These are phyloP conservation scores for Capillidium rhysosporum DNA, from an alignment of 371 early-diverging fungal species.

Conservation along the genomic window DNA sequence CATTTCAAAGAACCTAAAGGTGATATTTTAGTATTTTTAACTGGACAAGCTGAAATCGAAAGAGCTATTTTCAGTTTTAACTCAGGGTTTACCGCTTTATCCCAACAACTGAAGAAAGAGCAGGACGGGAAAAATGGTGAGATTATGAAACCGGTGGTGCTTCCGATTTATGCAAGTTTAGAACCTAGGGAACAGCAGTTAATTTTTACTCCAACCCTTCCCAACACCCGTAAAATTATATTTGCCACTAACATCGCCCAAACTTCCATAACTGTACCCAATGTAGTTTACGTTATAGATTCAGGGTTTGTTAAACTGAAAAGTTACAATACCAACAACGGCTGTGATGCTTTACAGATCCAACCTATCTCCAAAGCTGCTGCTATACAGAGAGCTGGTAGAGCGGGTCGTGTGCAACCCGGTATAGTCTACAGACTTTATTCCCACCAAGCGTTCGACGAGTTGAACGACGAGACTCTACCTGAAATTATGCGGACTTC, in stretches of 20 bases:
- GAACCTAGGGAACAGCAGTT: slow-evolving; percentile 75
- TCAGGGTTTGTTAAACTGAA: slow-evolving; percentile 84
- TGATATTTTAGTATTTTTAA: slow-evolving; percentile 74
- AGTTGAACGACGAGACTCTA: slow-evolving; percentile 61
- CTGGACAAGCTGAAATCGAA: slow-evolving; percentile 84
- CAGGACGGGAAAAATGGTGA: slow-evolving; percentile 21
- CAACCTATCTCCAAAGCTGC: slow-evolving; percentile 77
- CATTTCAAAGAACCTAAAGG: slow-evolving; percentile 47
- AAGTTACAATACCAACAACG: slow-evolving; percentile 49
- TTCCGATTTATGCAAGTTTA: slow-evolving; percentile 78
- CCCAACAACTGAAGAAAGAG: slow-evolving; percentile 16
- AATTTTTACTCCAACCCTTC: slow-evolving; percentile 76
- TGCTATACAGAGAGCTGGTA: slow-evolving; percentile 92
- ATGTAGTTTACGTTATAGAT: slow-evolving; percentile 83
- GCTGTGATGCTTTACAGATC: slow-evolving; percentile 66
- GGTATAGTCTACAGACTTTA: slow-evolving; percentile 95
- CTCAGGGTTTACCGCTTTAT: slow-evolving; percentile 15
- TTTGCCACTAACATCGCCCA: slow-evolving; percentile 99
- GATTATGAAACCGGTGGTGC: slow-evolving; percentile 19
- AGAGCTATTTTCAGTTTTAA: slow-evolving; percentile 30
- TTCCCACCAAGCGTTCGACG: slow-evolving; percentile 64
- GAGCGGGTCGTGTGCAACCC: slow-evolving; percentile 80
- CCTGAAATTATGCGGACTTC: slow-evolving; percentile 95
- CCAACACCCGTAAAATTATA: slow-evolving; percentile 76
- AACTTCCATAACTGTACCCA: slow-evolving; percentile 74